Evolutionary conservation across 2,329 filamentous ascomycete genomes (phyloP).

Genomic region (Aureobasidium mangrovei): DNA sequence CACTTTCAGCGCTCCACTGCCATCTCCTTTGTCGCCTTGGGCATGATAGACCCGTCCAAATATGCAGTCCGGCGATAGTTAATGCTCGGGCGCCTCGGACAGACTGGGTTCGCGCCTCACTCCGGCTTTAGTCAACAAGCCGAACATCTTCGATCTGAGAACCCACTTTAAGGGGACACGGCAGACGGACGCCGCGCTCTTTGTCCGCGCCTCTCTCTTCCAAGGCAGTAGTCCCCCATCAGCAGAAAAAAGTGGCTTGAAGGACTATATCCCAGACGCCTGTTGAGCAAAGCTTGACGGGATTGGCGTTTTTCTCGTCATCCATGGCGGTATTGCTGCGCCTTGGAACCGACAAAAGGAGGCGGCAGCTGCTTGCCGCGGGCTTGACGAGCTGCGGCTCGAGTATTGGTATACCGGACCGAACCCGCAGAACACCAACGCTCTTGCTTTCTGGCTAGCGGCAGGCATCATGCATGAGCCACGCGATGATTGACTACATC

Average conservation of each 20-base stretch:
- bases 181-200: neutral
- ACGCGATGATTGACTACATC: neutral
- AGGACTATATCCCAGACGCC: neutral
- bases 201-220: neutral
- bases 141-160: neutral
- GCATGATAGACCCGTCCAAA: neutral
- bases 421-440: neutral
- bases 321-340: neutral
- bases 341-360: neutral
- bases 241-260: neutral
- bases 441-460: constrained; percentile 2
- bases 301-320: neutral
- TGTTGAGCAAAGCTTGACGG: neutral
- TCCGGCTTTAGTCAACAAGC: neutral
- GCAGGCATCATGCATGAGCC: neutral
- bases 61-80: neutral
- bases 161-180: neutral
- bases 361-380: neutral
- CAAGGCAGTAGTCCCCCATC: neutral
- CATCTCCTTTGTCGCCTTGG: no score
- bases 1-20: no score
- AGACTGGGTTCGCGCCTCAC: neutral
- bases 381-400: neutral
- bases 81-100: neutral
- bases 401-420: neutral